Evolutionary conservation across 2,329 filamentous ascomycete species (phyloP).

Genomic region (Alternaria alternata): DNA sequence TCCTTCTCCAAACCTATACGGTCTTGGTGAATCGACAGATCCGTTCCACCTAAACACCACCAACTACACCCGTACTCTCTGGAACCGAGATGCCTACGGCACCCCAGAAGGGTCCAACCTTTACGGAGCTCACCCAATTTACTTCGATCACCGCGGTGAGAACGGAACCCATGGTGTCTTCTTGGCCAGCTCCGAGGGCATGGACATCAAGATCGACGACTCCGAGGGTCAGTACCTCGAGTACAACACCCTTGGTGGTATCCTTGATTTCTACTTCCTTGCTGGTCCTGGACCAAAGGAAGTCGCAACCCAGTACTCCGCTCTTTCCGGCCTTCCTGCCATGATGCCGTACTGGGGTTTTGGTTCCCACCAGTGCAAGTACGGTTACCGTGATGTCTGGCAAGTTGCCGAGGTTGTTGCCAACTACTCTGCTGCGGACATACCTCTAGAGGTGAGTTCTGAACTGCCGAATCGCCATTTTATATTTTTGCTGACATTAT

Average conservation of each 20-base stretch:
- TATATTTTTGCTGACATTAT: not conserved
- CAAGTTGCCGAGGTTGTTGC: constrained; percentile 71
- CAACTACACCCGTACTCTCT: constrained; percentile 70
- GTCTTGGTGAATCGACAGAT: constrained; percentile 79
- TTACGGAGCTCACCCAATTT: constrained; percentile 78
- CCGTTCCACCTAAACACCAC: constrained; percentile 71
- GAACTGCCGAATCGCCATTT: accelerated
- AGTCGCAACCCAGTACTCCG: constrained; percentile 59
- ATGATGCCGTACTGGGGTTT: constrained; percentile 64
- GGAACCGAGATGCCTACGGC: constrained; percentile 72
- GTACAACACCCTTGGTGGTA: constrained; percentile 80
- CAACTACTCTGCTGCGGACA: constrained; percentile 70
- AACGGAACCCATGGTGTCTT: constrained; percentile 50
- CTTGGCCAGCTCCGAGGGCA: constrained; percentile 53
- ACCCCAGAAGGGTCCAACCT: constrained; percentile 70
- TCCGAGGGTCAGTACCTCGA: constrained; percentile 74
- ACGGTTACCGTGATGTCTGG: constrained; percentile 64
- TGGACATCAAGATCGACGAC: constrained; percentile 78
- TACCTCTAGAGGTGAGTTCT: constrained; percentile 57
- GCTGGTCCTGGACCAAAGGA: constrained; percentile 58
- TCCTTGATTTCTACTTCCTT: constrained; percentile 72
- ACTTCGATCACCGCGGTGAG: constrained; percentile 72
- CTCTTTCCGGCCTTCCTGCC: constrained; percentile 55
- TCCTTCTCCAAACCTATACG: constrained; percentile 73
- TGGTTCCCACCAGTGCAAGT: constrained; percentile 61